A percentile compares a stretch with the other conserved stretches of the same genome.
Evolutionary conservation across 371 early-diverging fungal species (phyloP).

Genomic region (Batkoa obscura): DNA sequence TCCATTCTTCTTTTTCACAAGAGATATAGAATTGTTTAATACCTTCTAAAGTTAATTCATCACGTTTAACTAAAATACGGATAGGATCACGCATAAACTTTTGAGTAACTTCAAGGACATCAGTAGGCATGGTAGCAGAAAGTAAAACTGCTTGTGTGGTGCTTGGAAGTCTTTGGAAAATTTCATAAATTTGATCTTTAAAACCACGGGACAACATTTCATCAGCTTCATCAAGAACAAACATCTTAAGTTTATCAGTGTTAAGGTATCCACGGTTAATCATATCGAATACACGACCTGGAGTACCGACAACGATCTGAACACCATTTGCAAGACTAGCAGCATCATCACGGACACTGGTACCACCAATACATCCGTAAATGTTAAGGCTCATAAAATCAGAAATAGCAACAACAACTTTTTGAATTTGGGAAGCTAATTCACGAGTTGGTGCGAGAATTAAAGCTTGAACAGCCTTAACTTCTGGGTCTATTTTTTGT

Average conservation of each 20-base stretch:
- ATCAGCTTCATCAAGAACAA: constrained; percentile 95
- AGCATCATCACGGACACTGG: constrained; percentile 56
- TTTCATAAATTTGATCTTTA: constrained; percentile 84
- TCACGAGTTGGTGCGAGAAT: constrained; percentile 85
- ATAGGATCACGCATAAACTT: constrained; percentile 86
- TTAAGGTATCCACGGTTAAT: constrained; percentile 65
- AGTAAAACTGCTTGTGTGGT: constrained; percentile 74
- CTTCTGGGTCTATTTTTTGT: constrained; percentile 55
- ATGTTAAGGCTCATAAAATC: constrained; percentile 63
- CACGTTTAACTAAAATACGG: constrained; percentile 88
- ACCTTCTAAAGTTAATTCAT: constrained; percentile 90
- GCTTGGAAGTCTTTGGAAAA: constrained; percentile 72
- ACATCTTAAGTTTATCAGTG: constrained; percentile 63
- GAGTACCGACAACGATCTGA: constrained; percentile 83
- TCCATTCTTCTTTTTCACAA: constrained; percentile 82
- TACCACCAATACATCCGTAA: constrained; percentile 84
- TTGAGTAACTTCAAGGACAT: constrained; percentile 77
- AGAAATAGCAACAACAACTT: constrained; percentile 64
- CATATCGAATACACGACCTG: constrained; percentile 90
- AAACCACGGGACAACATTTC: constrained; percentile 90
- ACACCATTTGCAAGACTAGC: constrained; percentile 40
- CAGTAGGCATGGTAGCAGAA: constrained; percentile 83
- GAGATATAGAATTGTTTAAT: constrained; percentile 85
- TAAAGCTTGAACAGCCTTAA: constrained; percentile 66
- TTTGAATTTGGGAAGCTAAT: constrained; percentile 77